Base-by-base conservation (phyloP, 2,329 filamentous ascomycete genomes). In the Exophiala xenobiotica region DNA sequence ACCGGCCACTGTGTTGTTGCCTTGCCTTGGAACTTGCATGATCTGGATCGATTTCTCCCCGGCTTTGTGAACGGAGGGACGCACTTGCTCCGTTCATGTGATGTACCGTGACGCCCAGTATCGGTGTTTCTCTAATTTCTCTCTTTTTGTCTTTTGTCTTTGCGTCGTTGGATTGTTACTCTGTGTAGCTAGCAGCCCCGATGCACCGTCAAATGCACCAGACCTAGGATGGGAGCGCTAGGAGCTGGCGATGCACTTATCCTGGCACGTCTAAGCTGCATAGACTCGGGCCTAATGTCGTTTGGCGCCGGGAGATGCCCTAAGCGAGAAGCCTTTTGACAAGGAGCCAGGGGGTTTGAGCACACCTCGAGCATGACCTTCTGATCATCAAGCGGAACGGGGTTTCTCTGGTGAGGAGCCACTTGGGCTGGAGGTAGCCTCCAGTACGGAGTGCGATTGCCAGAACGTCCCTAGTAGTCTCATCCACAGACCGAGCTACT, bases 291-390 rank as follows among this genome's bases (percentile, higher is more conserved):
- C 46, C 55, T 52, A 54, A 50, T n/a, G 53, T 53, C 47, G 50
- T 54, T 48, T 59, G 53, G 57, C 54, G 57, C 45, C 57, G 57
- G 57, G 57, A 60, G 52, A 58, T 54, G 52, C 55, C 54, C 52
- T 60, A 60, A 60, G 57, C 57, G 57, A 60, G 56, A 56, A 51
- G 51, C 56, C 50, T 52, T 46, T 49, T 48, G 56, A 57, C 51
- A 42, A 29, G 51, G 55, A 46, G 37, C 41, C 50, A 45, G 49
- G 48, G 55, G 42, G 38, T 19, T 41, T 42, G 23, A 22, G n/a
- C 6, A 12, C 38, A 22, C 38, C 38, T 23, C 19, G n/a, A 24
- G 12, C 38, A 35, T 31, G 35, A 44, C 35, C 50, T 47, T 35
- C 33, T 43, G 46, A 29, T 33, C 35, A 41, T 38, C 35, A 26